Evolutionary conservation across 805 yeast species (phyloP), one percentile per base, ranked within the genome.

Genomic region (Yarrowia deformans): DNA sequence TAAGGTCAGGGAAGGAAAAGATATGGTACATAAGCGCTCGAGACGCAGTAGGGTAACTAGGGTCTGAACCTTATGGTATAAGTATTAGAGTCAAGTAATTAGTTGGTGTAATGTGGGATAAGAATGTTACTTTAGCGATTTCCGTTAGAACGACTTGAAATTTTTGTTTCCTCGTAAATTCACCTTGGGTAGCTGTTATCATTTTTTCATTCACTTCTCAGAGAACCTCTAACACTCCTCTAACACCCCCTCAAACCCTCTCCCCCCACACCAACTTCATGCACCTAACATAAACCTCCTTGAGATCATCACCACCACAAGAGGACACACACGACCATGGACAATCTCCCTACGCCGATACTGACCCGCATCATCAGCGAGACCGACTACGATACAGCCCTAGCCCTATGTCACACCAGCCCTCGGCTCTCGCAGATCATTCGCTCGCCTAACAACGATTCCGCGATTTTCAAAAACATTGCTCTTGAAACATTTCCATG

Each of bases 301-400:
- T 10, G 43, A 40, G 43, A 32, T 32, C 49, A 56, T 40, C 64
- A 43, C 49, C 49, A 56, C 46, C 2, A 12, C 43, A 8, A 12
- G 32, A 6, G 13, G 6, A 6, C 6, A 9, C 4, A 8, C 58
- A 10, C 3, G 37, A 55, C 39, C 52, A 60, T 60, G 66, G 32
- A 60, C 52, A 43, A 43, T 8, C 32, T 60, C 1, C 50, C 52
- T 3, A 60, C 66, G 9, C 35, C 66, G 19, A 43, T 60, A 10
- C 19, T 60, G 14, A 42, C 66, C 5, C 50, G 46, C 5, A 45
- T 60, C 23, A 16, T 60, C 23, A 32, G 52, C 34, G 52, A 60
- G 32, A 43, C 52, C 34, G 52, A 60, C 42, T 60, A 60, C 52
- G 66, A 60, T 34, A 43, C 66, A 9, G 66, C 66, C 9, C 52